Percentiles rank a stretch among this genome's conserved stretches.
These are phyloP conservation scores for Coemansia sp. DNA, from an alignment of 192 early-diverging fungal species.

Conservation along the genomic window DNA sequence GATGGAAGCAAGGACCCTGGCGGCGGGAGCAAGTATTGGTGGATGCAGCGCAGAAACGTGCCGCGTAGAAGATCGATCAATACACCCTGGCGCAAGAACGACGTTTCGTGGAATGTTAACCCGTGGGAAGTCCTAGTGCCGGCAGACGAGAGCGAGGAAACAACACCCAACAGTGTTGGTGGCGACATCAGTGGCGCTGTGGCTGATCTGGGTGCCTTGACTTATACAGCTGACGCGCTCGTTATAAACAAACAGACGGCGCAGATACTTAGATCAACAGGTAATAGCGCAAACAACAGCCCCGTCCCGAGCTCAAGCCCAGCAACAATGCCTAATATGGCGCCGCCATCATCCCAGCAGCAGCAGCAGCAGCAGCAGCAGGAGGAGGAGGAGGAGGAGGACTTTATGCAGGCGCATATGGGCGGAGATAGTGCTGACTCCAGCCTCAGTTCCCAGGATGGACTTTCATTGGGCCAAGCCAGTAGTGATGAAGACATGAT, in stretches of 20 bases:
- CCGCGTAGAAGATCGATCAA: slow-evolving; percentile 50
- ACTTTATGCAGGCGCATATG: neutral
- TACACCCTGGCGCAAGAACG: slow-evolving; percentile 52
- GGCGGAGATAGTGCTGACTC: neutral
- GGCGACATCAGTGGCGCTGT: neutral
- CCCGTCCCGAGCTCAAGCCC: neutral
- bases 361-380: neutral
- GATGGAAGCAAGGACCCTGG: slow-evolving; percentile 10
- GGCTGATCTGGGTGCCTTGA: slow-evolving; percentile 20
- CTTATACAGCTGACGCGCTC: slow-evolving; percentile 33
- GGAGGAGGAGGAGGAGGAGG: neutral
- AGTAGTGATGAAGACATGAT: neutral
- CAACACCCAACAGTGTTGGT: neutral
- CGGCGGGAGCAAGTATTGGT: slow-evolving; percentile 36
- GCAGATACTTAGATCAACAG: slow-evolving; percentile 11
- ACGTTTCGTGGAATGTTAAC: slow-evolving; percentile 53
- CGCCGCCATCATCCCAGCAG: neutral
- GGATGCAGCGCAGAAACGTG: slow-evolving; percentile 49
- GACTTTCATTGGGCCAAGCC: neutral
- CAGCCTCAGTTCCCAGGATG: neutral
- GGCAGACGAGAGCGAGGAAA: neutral
- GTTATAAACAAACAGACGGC: slow-evolving; percentile 25
- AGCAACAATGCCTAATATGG: slow-evolving; percentile 1
- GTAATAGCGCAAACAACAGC: neutral
- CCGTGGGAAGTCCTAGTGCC: slow-evolving; percentile 27